Evolutionary conservation across 495 filamentous ascomycete genomes (phyloP).

Genomic region (Podospora appendiculata): DNA sequence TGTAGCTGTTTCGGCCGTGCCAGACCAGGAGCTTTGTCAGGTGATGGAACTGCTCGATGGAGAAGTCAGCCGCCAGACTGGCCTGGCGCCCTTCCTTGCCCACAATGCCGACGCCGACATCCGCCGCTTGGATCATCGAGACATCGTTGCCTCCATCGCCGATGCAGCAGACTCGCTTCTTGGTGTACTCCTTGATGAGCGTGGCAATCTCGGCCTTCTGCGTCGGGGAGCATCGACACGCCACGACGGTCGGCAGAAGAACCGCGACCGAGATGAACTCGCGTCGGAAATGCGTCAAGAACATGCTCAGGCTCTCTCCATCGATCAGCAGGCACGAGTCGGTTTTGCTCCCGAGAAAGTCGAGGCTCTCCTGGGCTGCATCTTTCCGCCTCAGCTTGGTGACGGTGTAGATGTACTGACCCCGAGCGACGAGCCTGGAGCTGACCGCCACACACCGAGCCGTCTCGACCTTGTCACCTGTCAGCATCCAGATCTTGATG

Average conservation of each 20-base stretch:
- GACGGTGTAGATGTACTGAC: slow-evolving; percentile 94
- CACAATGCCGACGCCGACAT: slow-evolving; percentile 95
- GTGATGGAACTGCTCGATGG: slow-evolving; percentile 88
- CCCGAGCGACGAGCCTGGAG: slow-evolving; percentile 86
- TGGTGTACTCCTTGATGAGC: slow-evolving; percentile 85
- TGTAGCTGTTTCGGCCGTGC: slow-evolving; percentile 97
- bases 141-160: slow-evolving; percentile 98
- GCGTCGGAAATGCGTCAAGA: slow-evolving; percentile 69
- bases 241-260: slow-evolving; percentile 81
- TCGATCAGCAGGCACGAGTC: slow-evolving; percentile 88
- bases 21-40: slow-evolving; percentile 96
- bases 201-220: slow-evolving; percentile 92
- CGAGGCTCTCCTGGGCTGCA: slow-evolving; percentile 74
- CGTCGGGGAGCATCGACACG: slow-evolving; percentile 93
- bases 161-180: slow-evolving; percentile 92
- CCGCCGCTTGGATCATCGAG: slow-evolving; percentile 97
- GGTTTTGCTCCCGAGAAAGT: slow-evolving; percentile 82
- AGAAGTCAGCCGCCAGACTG: slow-evolving; percentile 90
- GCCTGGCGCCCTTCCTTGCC: slow-evolving; percentile 97
- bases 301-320: slow-evolving; percentile 77
- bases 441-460: slow-evolving; percentile 93
- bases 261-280: slow-evolving; percentile 89
- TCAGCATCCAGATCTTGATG: slow-evolving; percentile 99
- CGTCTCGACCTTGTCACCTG: slow-evolving; percentile 97
- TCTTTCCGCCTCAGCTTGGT: slow-evolving; percentile 72